Evolutionary conservation across 768 basidiomycete genomes (phyloP).

Genomic region (Tylopilus sp.): DNA sequence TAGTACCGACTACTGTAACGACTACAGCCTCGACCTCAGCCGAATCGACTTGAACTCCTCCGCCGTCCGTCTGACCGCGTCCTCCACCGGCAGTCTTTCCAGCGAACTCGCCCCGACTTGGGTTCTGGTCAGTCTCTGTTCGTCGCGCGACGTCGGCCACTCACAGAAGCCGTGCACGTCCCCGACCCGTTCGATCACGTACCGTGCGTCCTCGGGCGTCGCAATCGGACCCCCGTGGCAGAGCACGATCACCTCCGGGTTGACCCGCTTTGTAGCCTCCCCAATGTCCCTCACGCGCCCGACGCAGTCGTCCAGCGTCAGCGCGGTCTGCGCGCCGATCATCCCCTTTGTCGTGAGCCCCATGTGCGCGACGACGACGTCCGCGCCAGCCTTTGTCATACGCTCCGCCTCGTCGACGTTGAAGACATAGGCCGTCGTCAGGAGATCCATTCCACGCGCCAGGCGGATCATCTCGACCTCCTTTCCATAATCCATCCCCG

Average conservation of each 20-base stretch:
- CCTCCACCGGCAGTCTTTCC: conserved; percentile 25
- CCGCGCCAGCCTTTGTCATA: conserved; percentile 26
- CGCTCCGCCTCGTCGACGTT: conserved; percentile 22
- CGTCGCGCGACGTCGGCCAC: neutral
- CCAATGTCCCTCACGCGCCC: conserved; percentile 15
- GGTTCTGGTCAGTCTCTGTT: neutral
- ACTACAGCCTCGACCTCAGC: no score
- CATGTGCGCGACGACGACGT: conserved; percentile 27
- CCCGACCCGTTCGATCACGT: conserved; percentile 16
- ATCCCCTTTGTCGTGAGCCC: conserved; percentile 29
- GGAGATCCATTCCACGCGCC: conserved; percentile 21
- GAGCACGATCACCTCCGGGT: conserved; percentile 17
- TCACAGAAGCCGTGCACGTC: conserved; percentile 25
- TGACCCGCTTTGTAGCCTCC: conserved; percentile 18
- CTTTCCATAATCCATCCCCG: conserved; percentile 28
- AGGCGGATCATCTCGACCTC: conserved; percentile 31
- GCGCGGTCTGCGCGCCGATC: conserved; percentile 25
- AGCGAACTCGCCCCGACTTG: conserved; percentile 25
- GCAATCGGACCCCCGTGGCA: conserved; percentile 28
- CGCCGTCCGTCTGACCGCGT: conserved; percentile 17
- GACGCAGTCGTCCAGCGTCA: conserved; percentile 23
- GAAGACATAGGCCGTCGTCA: conserved; percentile 30
- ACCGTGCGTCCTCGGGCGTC: conserved; percentile 19
- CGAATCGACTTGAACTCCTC: conserved; percentile 24
- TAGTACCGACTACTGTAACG: neutral